phyloP scores from a whole-genome alignment of 2,329 filamentous ascomycete species.

The Claviceps purpurea region DNA sequence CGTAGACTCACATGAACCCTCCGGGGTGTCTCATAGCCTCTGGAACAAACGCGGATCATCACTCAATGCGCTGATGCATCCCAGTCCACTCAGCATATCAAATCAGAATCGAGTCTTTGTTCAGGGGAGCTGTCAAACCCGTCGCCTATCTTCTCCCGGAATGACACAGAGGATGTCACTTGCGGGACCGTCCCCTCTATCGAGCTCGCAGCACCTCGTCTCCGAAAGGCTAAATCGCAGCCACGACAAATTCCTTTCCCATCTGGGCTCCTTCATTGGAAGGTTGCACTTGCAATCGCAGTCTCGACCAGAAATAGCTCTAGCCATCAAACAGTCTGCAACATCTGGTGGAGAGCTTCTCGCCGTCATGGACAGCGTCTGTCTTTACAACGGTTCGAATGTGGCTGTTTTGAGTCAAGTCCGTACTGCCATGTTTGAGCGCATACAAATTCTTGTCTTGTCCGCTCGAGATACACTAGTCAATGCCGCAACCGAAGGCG shows the following conservation, averaged over 20 bases:
- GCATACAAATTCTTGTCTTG: constrained; percentile 66
- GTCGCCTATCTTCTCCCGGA: constrained; percentile 38
- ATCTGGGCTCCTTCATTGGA: constrained; percentile 87
- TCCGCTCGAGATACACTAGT: constrained; percentile 69
- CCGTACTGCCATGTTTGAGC: constrained; percentile 64
- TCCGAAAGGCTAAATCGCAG: constrained; percentile 68
- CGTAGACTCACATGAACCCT: constrained; percentile 23
- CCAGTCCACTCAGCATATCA: constrained; percentile 14
- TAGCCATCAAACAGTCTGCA: constrained; percentile 73
- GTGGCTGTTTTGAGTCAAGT: constrained; percentile 54
- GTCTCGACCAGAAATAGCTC: constrained; percentile 68
- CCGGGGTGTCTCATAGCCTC: constrained; percentile 20
- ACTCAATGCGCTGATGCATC: constrained; percentile 21
- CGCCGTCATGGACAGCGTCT: constrained; percentile 68
- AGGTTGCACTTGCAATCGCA: constrained; percentile 82
- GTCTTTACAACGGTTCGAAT: constrained; percentile 58
- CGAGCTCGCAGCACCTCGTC: constrained; percentile 58
- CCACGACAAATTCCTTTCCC: constrained; percentile 81
- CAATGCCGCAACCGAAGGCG: constrained; percentile 53
- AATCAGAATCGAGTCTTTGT: constrained; percentile 21
- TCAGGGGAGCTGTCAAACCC: constrained; percentile 23
- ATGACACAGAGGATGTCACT: constrained; percentile 67
- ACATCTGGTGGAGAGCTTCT: constrained; percentile 69
- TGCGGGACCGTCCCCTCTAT: constrained; percentile 49
- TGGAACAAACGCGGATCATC: constrained; percentile 35